Evolutionary conservation across 176 grass and related monocot genomes (phyloP), one percentile per base, ranked within the genome.

Genomic region (Phoenix roebelenii): DNA sequence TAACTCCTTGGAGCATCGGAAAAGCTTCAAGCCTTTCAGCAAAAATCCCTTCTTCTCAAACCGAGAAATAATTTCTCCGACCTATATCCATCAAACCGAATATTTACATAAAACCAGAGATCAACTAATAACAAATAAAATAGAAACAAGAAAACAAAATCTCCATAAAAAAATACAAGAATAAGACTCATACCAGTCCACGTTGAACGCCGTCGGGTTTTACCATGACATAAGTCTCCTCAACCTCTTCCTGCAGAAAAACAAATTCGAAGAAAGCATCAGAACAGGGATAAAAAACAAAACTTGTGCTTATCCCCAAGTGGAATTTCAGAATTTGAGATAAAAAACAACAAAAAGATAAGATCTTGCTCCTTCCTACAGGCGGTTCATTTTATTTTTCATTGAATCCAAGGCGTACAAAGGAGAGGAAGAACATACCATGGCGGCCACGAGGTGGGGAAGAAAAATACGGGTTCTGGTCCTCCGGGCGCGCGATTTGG

Each of bases 31-130:
- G 14, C 93, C 93, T 82, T 92, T 92, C 54, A 97, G 80, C 72
- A 91, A 67, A 82, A 97, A 92, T 16, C 93, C 93, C 68, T 97
- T 97, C 75, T 92, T 97, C 76, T 97, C 93, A 22, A 92, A 83
- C 51, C 93, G 87, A 49, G 93, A 85, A 85, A 97, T 88, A 55
- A 97, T 97, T 50, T 92, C 93, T 18, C 93, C 93, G 83, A 98
- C 81, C 93, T 98, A 75, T 62, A 63, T 24, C n/a, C 20, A 67
- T 18, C 52, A 7, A 12, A 44, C 35, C 35, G 12, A 44, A 14
- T 44, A 9, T 44, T 12, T 44, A 44, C 9, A 44, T 44, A 44
- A 44, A 44, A 44, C 7, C 9, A 44, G 35, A 44, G 35, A 44
- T 44, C 12, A 44, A 44, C 7, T 44, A 44, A 44, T 28, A 72